Conservation (phyloP, 1,284 basidiomycete species). For the Uromyces viciae-fabae region DNA sequence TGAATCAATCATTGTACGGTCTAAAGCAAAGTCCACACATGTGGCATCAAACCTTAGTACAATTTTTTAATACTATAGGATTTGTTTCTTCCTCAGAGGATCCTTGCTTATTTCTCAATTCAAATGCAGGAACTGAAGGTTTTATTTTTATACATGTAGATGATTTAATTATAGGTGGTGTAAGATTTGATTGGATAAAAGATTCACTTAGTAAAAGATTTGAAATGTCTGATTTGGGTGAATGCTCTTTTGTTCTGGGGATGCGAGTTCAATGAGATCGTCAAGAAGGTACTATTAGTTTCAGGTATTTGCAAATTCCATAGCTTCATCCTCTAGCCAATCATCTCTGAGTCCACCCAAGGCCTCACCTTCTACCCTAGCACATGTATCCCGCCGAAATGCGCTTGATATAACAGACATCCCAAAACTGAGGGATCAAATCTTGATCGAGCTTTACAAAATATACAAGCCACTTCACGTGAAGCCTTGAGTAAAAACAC, state of each 20-base stretch:
- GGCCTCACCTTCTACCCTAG: no score
- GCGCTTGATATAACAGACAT: no score
- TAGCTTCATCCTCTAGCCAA: no score
- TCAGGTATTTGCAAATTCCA: no score
- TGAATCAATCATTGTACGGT: slow-evolving; percentile 31
- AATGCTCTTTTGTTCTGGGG: neutral
- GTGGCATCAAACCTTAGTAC: neutral
- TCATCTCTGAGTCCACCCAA: no score
- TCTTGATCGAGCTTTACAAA: no score
- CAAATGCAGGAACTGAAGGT: neutral
- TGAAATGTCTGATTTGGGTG: slow-evolving; percentile 3
- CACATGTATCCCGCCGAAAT: no score
- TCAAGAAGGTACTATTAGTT: no score
- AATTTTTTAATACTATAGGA: neutral
- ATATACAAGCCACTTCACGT: no score
- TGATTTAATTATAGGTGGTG: neutral
- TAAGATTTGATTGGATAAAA: neutral
- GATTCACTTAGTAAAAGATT: neutral
- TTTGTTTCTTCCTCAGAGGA: neutral
- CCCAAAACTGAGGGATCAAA: no score
- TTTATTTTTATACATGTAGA: slow-evolving; percentile 11
- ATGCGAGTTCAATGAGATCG: neutral
- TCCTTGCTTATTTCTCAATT: neutral
- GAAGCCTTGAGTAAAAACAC: no score
- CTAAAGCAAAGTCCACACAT: slow-evolving; percentile 14